Conservation (phyloP, 2,329 filamentous ascomycete species). For the Onygena corvina region DNA sequence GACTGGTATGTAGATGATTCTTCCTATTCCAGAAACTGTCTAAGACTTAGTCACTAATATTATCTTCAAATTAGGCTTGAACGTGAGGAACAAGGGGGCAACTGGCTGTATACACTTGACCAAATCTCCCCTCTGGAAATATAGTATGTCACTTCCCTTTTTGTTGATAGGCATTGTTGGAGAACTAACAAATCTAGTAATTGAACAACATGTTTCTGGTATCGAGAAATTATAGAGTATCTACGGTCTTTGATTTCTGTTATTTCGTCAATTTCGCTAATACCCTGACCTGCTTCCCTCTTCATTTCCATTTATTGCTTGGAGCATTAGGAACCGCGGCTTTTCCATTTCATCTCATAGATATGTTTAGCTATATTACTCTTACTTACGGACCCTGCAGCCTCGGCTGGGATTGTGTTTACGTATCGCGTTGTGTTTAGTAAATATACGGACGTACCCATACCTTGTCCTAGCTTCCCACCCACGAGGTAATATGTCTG, state of each 20-base stretch:
- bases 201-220: conserved; percentile 1
- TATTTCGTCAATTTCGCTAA: background rate
- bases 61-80: conserved; percentile 49
- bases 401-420: background rate
- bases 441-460: background rate
- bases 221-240: background rate
- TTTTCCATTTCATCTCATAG: background rate
- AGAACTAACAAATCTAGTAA: conserved; percentile 11
- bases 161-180: background rate
- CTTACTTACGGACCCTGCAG: background rate
- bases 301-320: background rate
- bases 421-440: background rate
- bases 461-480: background rate
- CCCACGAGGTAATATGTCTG: too few relatives aligned
- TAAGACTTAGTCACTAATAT: background rate
- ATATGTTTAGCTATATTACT: background rate
- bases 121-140: conserved; percentile 93
- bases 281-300: background rate
- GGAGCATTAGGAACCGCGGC: conserved; percentile 2
- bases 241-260: background rate
- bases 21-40: background rate
- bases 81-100: conserved; percentile 80
- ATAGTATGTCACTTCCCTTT: conserved; percentile 43
- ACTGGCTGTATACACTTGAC: conserved; percentile 95
- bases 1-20: conserved; percentile 52